phyloP scores from a whole-genome alignment of 116 monocot genomes.

The Zostera marina region DNA sequence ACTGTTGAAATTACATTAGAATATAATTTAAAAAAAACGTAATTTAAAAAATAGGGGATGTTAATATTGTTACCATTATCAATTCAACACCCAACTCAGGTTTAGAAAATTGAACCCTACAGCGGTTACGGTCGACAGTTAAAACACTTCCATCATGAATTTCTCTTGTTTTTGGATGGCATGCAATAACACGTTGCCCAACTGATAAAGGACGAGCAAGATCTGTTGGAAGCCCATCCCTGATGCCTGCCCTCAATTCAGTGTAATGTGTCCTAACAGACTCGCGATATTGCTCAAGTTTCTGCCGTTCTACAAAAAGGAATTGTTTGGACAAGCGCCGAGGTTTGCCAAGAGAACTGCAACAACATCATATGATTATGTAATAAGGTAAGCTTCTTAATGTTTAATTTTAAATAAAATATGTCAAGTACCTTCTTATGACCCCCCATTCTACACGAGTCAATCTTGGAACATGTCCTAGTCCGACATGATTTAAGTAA shows the following conservation, averaged over 20 bases:
- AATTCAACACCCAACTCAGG: slow-evolving; percentile 91
- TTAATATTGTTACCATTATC: slow-evolving; percentile 50
- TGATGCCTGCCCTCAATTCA: slow-evolving; percentile 61
- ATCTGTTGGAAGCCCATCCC: slow-evolving; percentile 84
- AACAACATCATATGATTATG: neutral
- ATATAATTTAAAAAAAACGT: too few relatives aligned
- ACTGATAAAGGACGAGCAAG: slow-evolving; percentile 86
- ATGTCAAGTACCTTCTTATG: slow-evolving; percentile 56
- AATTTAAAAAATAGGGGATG: too few relatives aligned
- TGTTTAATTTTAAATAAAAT: neutral
- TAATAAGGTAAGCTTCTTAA: neutral
- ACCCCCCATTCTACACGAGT: slow-evolving; percentile 98
- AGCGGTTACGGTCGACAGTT: slow-evolving; percentile 70
- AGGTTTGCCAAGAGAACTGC: slow-evolving; percentile 97
- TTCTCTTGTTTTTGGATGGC: slow-evolving; percentile 95
- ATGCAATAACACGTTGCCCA: slow-evolving; percentile 95
- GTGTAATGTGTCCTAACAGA: slow-evolving; percentile 86
- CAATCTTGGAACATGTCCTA: slow-evolving; percentile 93
- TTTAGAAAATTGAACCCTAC: slow-evolving; percentile 94
- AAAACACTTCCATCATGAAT: slow-evolving; percentile 93
- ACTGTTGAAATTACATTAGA: too few relatives aligned
- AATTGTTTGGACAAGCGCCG: slow-evolving; percentile 70
- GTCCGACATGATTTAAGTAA: slow-evolving; percentile 86
- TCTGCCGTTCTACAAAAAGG: slow-evolving; percentile 76
- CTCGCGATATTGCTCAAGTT: slow-evolving; percentile 80